Base-by-base conservation (phyloP, 768 basidiomycete species). In the Scleroderma bovista region DNA sequence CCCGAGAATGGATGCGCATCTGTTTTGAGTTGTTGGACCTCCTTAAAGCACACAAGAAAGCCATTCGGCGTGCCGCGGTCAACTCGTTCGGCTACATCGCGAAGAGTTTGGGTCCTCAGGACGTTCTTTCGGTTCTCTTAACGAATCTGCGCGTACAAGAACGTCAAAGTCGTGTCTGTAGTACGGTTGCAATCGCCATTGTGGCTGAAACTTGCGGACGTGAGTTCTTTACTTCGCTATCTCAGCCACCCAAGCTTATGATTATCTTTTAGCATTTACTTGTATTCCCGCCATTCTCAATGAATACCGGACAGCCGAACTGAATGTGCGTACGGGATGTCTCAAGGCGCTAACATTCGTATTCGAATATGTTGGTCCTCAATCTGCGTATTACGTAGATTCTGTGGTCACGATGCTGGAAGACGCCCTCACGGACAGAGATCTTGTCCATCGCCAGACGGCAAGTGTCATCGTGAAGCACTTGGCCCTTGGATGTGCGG, bases 61-160 rank as follows among this genome's bases (percentile, higher is more conserved):
- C 89, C 38, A 99, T 98, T 63, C 88, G 96, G 47, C 91, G 95
- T 63, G 96, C 95, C 1, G 95, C 96, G 19, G 96, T 98, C 72
- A 97, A 99, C 74, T 96, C 95, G 1, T 99, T 99, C 59, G 96
- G 96, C 60, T 99, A 99, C 58, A 99, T 99, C 55, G 96, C 96
- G 51, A 98, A 98, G 75, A 94, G 91, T 72, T 85, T 99, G 72
- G 96, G 96, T 72, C 95, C 96, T 43, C 95, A 98, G 68, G 96
- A 99, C 62, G 96, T 99, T 1, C 75, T 99, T 29, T 91, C 89
- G 33, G 95, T 99, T 13, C 78, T 99, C 12, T 74, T 99, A 50
- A 98, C 96, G 49, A 98, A 99, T 66, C 66, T 99, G 60, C 89
- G 94, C 41, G 95, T 98, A 5, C 96, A 99, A 75, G 96, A 99